Evolutionary conservation across 108 stramenopile genomes (phyloP), one percentile per base, ranked within the genome.

Genomic region (Ochromonas danica): DNA sequence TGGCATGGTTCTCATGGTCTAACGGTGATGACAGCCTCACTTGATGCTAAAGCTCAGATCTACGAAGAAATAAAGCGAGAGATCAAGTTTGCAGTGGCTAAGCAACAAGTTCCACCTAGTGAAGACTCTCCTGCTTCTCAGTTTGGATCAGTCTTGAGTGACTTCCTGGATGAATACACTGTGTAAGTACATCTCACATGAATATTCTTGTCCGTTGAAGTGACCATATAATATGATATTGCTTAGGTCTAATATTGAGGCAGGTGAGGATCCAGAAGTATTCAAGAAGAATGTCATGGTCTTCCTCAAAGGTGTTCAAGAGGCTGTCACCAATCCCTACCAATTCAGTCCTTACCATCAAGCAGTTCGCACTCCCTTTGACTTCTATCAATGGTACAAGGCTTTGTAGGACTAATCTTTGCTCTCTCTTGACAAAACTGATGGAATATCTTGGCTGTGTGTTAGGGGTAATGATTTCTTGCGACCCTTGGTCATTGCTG

Each of bases 381-480:
- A 67, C 31, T 67, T 14, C 25, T 51, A 51, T 22, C 6, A 51
- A 74, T 74, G 25, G 72, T 74, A 3, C 39, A 42, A 30, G 65
- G 40, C 22, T 67, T 67, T 40, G 22, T 67, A 40, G 2, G 65
- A 0, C 39, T 40, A 17, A 40, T 40, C 27, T 40, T 67, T 17
- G 25, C 17, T 0, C 39, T 67, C n/a, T 39, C 40, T 10, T 39
- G 39, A 22, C 0, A 67, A 22, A 39, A 67, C 22, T 17, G 27
- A 0, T 40, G 65, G 65, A 40, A 67, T 40, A 39, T 40, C 3
- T 40, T 67, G 65, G 3, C 3, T 17, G n/a, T n/a, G n/a, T 17
- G 3, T 78, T 78, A 33, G 91, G 80, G 96, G 93, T 1, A 91
- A 90, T 78, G 89, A 92, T 33, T 97, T 97, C 82, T 95, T 97